phyloP scores from a whole-genome alignment of 1,284 basidiomycete species.

The Marasmius tenuissimus region DNA sequence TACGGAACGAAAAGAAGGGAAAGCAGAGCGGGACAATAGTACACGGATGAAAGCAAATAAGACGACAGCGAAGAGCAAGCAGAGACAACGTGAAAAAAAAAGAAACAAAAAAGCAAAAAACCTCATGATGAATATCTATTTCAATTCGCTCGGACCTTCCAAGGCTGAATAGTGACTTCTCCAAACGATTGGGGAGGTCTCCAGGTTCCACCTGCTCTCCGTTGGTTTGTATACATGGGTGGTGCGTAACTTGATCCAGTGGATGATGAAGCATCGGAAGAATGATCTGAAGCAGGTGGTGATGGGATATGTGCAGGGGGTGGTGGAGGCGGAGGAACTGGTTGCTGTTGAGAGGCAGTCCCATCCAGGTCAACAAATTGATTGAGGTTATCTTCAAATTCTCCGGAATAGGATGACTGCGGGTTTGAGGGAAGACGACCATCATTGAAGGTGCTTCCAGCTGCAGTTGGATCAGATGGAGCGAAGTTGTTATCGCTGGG shows the following conservation, averaged over 20 bases:
- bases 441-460: background rate
- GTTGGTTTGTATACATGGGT: background rate
- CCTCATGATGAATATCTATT: background rate
- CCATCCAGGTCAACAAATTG: background rate
- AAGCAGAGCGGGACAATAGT: conserved; percentile 18
- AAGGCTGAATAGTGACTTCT: conserved; percentile 13
- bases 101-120: background rate
- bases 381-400: background rate
- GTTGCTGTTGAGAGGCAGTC: background rate
- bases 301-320: background rate
- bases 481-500: conserved; percentile 16
- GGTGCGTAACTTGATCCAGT: background rate
- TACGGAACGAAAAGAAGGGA: background rate
- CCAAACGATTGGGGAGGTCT: background rate
- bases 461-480: background rate
- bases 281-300: conserved; percentile 26
- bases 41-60: conserved; percentile 17
- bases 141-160: conserved; percentile 28
- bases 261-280: background rate
- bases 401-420: background rate
- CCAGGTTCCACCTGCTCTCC: background rate
- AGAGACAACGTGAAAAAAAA: background rate
- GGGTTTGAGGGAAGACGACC: conserved; percentile 24
- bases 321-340: conserved; percentile 55
- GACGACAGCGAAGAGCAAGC: background rate